Evolutionary conservation across 202 grass and related monocot species (phyloP).

Genomic region (Tripidium arundinaceum): DNA sequence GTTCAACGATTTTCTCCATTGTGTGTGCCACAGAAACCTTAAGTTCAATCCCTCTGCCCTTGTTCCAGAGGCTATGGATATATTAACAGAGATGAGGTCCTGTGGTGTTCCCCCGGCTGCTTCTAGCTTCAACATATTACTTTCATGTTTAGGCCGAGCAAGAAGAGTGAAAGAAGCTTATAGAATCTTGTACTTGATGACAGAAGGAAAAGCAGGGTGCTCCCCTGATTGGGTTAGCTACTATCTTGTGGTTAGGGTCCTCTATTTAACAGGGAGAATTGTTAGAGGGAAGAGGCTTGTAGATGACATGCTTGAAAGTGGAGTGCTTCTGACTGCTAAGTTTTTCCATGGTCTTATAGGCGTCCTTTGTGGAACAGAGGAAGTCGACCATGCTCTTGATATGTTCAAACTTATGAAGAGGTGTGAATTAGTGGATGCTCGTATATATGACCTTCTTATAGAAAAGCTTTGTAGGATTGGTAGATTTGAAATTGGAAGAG

Average conservation of each 20-base stretch:
- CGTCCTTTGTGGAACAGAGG: constrained; percentile 57
- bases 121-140: constrained; percentile 67
- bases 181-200: constrained; percentile 57
- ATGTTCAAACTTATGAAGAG: constrained; percentile 59
- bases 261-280: constrained; percentile 59
- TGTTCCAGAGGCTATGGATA: constrained; percentile 50
- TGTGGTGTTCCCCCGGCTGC: constrained; percentile 41
- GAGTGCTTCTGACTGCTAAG: constrained; percentile 39
- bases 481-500: constrained; percentile 53
- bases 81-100: constrained; percentile 55
- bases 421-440: constrained; percentile 18
- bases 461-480: constrained; percentile 55
- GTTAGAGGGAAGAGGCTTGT: constrained; percentile 54
- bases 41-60: constrained; percentile 66
- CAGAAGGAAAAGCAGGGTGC: constrained; percentile 46
- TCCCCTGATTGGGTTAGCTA: constrained; percentile 68
- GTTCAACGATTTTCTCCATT: constrained; percentile 59
- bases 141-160: constrained; percentile 59
- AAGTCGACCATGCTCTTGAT: constrained; percentile 53
- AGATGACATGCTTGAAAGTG: constrained; percentile 54
- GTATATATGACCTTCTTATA: constrained; percentile 58
- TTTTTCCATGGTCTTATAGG: constrained; percentile 64
- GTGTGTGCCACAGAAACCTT: constrained; percentile 59
- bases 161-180: constrained; percentile 74
- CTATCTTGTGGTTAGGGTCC: constrained; percentile 60